phyloP scores from a whole-genome alignment of 2,329 filamentous ascomycete species.

The Coniochaeta sp. region DNA sequence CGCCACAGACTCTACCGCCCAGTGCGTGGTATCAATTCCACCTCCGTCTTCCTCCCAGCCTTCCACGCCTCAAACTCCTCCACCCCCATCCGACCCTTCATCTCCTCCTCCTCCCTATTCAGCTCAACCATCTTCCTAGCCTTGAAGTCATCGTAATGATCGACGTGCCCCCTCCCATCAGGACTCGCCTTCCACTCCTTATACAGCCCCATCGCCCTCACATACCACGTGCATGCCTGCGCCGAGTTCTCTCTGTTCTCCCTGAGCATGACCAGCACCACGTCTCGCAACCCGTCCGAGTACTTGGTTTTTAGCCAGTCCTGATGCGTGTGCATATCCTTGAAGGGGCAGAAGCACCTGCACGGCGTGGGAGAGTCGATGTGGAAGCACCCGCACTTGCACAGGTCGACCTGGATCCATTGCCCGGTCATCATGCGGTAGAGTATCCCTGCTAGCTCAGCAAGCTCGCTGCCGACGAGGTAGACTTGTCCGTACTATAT shows the following conservation, averaged over 20 bases:
- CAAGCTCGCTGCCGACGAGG: slow-evolving; percentile 29
- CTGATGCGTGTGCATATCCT: not conserved
- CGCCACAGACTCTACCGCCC: too few species aligned
- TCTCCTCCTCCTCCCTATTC: not conserved
- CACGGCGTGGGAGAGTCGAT: slow-evolving; percentile 6
- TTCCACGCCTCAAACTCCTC: too few species aligned
- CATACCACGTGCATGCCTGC: not conserved
- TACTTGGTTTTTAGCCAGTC: not conserved
- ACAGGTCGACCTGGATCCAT: slow-evolving; percentile 20
- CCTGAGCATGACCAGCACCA: not conserved
- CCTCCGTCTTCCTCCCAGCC: too few species aligned
- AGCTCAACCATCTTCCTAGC: too few species aligned
- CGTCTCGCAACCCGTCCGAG: not conserved
- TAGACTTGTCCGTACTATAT: slow-evolving; percentile 26
- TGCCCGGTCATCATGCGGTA: slow-evolving; percentile 34
- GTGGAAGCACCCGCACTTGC: slow-evolving; percentile 22
- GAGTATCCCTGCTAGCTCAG: slow-evolving; percentile 29
- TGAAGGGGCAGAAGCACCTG: not conserved
- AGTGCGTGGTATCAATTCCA: too few species aligned
- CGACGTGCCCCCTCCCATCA: not conserved
- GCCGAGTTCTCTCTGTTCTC: not conserved
- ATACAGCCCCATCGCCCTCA: not conserved
- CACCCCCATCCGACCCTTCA: not conserved
- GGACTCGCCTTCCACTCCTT: not conserved
- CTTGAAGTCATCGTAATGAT: slow-evolving; percentile 3